Evolutionary conservation across 2,329 filamentous ascomycete genomes (phyloP), one percentile per base, ranked within the genome.

Genomic region (Emergomyces pasteurianus): DNA sequence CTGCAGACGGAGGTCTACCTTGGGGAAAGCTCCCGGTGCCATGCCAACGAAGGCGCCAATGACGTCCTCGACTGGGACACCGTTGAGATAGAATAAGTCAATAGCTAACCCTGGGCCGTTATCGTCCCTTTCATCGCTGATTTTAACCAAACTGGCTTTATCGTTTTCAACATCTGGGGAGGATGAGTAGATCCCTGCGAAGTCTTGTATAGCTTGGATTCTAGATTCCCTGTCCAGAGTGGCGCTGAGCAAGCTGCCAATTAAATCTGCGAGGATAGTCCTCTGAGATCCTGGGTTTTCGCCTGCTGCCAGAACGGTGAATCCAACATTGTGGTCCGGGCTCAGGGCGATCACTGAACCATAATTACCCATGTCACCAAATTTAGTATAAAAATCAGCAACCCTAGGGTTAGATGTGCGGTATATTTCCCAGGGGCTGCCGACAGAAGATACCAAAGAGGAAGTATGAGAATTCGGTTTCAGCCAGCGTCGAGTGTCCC

Each of bases 381-480:
- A 60, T 59, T 73, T 74, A 40, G 71, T 73, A 65, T 75, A 76
- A 12, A 75, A n/a, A 58, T 75, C 70, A 0, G 71, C 67, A 21
- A 72, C 66, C 2, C 60, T 42, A 3, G 66, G 67, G 16, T 66
- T 67, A 0, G 64, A 60, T n/a, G 49, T 54, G 18, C 63, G 64
- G 62, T 67, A 74, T 53, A 78, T 77, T 58, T 76, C 72, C 72
- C 73, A 78, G 2, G 72, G 70, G 12, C 65, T 64, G 14, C 76
- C 75, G 16, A 74, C 63, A 3, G 74, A 70, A 59, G 71, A 71
- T 3, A 67, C 61, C 0, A 71, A 63, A 6, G 67, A 68, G 1
- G 71, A 70, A 2, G 73, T 77, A 64, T 74, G 72, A 1, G 74
- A 64, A 6, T 70, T 70, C 0, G 75, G 76, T 60, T 77, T 75